Evolutionary conservation across 495 filamentous ascomycete species (phyloP).

Genomic region (Neurospora sp.): DNA sequence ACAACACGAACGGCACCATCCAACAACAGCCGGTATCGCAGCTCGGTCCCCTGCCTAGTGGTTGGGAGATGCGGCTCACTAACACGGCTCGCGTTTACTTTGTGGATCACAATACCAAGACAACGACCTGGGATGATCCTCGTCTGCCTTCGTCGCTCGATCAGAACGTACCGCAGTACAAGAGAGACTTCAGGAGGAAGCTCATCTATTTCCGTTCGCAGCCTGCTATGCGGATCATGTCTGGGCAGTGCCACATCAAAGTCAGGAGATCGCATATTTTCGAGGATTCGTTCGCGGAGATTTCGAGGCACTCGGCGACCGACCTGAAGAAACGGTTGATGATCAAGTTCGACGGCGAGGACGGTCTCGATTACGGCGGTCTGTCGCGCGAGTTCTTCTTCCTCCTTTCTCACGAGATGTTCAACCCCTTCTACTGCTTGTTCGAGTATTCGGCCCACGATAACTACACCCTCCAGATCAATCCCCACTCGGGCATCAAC

Average conservation of each 20-base stretch:
- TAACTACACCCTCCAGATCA: slow-evolving; percentile 99
- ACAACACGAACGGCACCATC: slow-evolving; percentile 71
- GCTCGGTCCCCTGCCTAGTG: slow-evolving; percentile 89
- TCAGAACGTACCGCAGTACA: slow-evolving; percentile 98
- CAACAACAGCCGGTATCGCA: slow-evolving; percentile 98
- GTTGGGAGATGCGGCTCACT: slow-evolving; percentile 98
- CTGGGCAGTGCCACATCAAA: slow-evolving; percentile 96
- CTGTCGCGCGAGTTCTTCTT: slow-evolving; percentile 99
- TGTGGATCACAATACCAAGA: slow-evolving; percentile 99
- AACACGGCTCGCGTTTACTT: slow-evolving; percentile 98
- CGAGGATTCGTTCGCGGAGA: slow-evolving; percentile 96
- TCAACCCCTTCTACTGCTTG: slow-evolving; percentile 99
- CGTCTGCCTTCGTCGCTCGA: slow-evolving; percentile 90
- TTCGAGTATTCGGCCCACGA: slow-evolving; percentile 99
- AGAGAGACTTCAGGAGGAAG: slow-evolving; percentile 95
- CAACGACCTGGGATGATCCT: slow-evolving; percentile 99
- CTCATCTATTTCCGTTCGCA: slow-evolving; percentile 99
- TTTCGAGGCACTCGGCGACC: slow-evolving; percentile 91
- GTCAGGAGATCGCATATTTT: slow-evolving; percentile 94
- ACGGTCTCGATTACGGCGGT: slow-evolving; percentile 96
- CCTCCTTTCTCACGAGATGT: slow-evolving; percentile 99
- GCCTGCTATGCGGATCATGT: slow-evolving; percentile 86
- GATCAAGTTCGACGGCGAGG: slow-evolving; percentile 99
- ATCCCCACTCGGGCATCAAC: slow-evolving; percentile 98
- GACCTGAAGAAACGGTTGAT: slow-evolving; percentile 97